These are phyloP conservation scores for Hamamelis virginiana DNA, from an alignment of 164 flowering plant genomes.

Conservation along the genomic window DNA sequence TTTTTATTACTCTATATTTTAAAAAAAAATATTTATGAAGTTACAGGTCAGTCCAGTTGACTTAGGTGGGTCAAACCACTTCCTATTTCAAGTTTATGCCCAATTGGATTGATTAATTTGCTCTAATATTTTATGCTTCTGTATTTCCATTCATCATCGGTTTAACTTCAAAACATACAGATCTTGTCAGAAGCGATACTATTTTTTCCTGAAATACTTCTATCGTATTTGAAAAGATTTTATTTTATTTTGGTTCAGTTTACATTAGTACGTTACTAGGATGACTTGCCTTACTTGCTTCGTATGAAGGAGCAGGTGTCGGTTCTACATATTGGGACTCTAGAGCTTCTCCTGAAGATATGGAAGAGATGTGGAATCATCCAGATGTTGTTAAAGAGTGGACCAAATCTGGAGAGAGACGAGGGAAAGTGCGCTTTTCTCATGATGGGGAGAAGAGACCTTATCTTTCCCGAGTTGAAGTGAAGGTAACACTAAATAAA, in stretches of 20 bases:
- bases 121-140: no score
- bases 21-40: no score
- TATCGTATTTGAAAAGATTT: no score
- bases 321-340: constrained; percentile 65
- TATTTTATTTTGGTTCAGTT: not conserved
- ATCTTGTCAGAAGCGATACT: no score
- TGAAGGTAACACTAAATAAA: constrained; percentile 45
- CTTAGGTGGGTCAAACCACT: no score
- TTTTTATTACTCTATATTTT: no score
- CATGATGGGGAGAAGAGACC: constrained; percentile 64
- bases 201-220: not conserved
- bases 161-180: not conserved
- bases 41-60: not conserved
- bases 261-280: not conserved
- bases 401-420: constrained; percentile 69
- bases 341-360: constrained; percentile 70
- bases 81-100: no score
- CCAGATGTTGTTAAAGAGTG: constrained; percentile 67
- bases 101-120: no score
- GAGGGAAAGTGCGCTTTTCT: constrained; percentile 74
- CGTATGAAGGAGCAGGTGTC: constrained; percentile 30
- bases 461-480: constrained; percentile 72
- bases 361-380: constrained; percentile 83
- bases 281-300: constrained; percentile 3
- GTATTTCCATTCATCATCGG: not conserved